These are phyloP conservation scores for Athelia sp. DNA, from an alignment of 1,284 basidiomycete species.

Conservation along the genomic window DNA sequence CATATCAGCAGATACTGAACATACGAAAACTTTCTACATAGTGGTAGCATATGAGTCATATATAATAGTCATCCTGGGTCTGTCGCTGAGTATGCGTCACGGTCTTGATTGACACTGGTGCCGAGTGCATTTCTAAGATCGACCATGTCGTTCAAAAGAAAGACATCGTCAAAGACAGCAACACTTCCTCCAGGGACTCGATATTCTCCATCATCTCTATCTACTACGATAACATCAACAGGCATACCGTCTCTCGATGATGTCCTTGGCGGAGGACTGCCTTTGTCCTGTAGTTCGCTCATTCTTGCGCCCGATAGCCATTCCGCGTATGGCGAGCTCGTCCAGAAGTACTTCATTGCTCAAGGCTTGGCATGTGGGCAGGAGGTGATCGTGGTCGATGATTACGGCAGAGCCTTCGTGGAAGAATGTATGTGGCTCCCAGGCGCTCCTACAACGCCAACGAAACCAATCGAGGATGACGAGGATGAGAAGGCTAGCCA, in stretches of 20 bases:
- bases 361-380: conserved; percentile 81
- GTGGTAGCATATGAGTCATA: no score
- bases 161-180: conserved; percentile 37
- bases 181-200: conserved; percentile 55
- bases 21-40: no score
- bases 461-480: conserved; percentile 25
- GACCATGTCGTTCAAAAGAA: conserved; percentile 82
- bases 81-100: no score
- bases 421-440: conserved; percentile 79
- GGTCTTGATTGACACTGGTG: no score
- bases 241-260: conserved; percentile 96
- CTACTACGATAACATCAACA: conserved; percentile 71
- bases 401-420: conserved; percentile 50
- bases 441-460: conserved; percentile 15
- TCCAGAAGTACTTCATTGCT: conserved; percentile 85
- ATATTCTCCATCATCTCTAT: conserved; percentile 54
- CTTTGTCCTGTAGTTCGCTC: conserved; percentile 72
- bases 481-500: conserved; percentile 37
- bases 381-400: conserved; percentile 62
- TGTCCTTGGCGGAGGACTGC: conserved; percentile 89
- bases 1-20: no score
- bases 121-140: no score
- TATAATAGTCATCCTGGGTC: no score
- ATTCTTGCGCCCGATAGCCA: conserved; percentile 80
- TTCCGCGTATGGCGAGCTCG: conserved; percentile 81